phyloP scores from a whole-genome alignment of 495 filamentous ascomycete species.

The Aspergillus asperescens region DNA sequence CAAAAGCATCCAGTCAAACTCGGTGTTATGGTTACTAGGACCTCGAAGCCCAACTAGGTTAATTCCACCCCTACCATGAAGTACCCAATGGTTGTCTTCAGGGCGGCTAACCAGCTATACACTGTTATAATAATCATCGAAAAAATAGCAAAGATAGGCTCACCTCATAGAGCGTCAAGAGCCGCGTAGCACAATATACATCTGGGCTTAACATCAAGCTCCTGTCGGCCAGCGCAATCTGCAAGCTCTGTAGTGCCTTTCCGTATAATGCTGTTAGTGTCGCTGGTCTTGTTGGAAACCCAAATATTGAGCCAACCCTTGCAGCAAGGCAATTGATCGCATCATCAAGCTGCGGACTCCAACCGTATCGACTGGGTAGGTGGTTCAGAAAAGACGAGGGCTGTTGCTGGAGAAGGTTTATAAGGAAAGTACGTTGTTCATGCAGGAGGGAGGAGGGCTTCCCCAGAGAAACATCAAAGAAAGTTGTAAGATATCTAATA shows the following conservation, averaged over 20 bases:
- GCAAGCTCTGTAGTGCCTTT: conserved; percentile 1
- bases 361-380: conserved; percentile 5
- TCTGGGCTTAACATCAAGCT: not conserved
- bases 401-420: conserved; percentile 1
- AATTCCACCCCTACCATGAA: conserved; percentile 4
- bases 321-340: conserved; percentile 7
- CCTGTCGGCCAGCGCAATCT: not conserved
- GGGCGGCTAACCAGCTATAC: not conserved
- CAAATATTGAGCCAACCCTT: conserved; percentile 1
- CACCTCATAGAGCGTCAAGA: conserved; percentile 8
- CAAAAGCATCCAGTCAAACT: conserved; percentile 9
- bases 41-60: conserved; percentile 5
- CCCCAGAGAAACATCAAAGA: too few relatives aligned
- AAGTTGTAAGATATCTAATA: too few relatives aligned
- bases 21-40: not conserved
- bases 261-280: not conserved
- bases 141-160: not conserved
- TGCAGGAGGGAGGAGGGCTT: not conserved
- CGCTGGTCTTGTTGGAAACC: not conserved
- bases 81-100: conserved; percentile 6
- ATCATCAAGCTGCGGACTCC: conserved; percentile 3
- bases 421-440: not conserved
- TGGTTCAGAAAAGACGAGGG: conserved; percentile 2
- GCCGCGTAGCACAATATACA: conserved; percentile 6
- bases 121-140: not conserved